Evolutionary conservation across 78 protist species (phyloP).

Genomic region (Anaeramoeba ignava): DNA sequence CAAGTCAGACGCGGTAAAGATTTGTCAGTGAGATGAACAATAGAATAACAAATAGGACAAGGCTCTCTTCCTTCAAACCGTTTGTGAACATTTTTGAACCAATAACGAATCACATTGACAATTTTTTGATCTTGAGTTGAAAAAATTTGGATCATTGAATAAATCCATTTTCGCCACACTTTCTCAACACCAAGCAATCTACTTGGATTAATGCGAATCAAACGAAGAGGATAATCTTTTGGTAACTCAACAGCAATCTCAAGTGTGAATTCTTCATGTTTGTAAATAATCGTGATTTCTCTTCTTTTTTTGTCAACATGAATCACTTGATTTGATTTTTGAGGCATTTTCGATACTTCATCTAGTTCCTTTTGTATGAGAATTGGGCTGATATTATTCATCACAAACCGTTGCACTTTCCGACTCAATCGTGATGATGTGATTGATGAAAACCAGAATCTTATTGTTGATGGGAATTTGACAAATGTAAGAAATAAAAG

Average conservation of each 20-base stretch:
- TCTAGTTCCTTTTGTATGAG: not conserved
- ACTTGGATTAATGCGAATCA: not conserved
- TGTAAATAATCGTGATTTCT: not conserved
- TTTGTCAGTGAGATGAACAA: slow-evolving; percentile 15
- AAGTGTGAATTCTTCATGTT: slow-evolving; percentile 10
- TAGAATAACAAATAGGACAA: slow-evolving; percentile 34
- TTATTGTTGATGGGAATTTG: not conserved
- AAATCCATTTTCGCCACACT: slow-evolving; percentile 20
- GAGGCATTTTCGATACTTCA: not conserved
- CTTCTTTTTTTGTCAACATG: not conserved
- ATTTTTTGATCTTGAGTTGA: slow-evolving; percentile 8
- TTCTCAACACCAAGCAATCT: slow-evolving; percentile 6
- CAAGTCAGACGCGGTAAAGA: slow-evolving; percentile 8
- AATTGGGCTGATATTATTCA: not conserved
- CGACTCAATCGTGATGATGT: not conserved
- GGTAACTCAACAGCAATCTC: slow-evolving; percentile 16
- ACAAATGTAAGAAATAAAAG: not conserved
- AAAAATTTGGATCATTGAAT: slow-evolving; percentile 10
- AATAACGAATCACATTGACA: slow-evolving; percentile 15
- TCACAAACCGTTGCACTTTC: not conserved
- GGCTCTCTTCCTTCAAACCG: slow-evolving; percentile 35
- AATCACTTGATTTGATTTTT: not conserved
- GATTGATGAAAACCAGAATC: not conserved
- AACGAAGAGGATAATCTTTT: slow-evolving; percentile 17
- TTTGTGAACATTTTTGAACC: slow-evolving; percentile 30